Base-by-base conservation (phyloP, 208 protist genomes). In the Leishmania amazonensis region DNA sequence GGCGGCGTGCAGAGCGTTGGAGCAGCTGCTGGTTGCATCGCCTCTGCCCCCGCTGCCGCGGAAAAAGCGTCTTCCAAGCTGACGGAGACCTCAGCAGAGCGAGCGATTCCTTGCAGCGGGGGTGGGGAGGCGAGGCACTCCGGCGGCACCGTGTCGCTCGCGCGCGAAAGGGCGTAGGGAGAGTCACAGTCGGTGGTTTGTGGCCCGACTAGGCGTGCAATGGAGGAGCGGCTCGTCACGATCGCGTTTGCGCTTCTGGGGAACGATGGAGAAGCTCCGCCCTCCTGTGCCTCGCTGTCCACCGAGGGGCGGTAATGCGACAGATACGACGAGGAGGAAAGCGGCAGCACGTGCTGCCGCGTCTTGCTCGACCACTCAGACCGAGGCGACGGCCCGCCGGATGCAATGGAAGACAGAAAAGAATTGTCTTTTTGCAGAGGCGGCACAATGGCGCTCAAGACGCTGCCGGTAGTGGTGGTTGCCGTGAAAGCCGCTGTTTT, bases 331-430 rank as follows among this genome's bases (percentile, higher is more conserved):
- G 67, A 71, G 38, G 80, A 57, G 47, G 53, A 45, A 35, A 40
- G 17, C 31, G 57, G 74, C 35, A 62, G 51, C 53, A 3, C 65
- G 65, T 77, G 28, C 76, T 78, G 76, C 81, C 47, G 53, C 15
- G 76, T 78, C n/a, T 73, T 77, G 70, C 81, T 78, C 1, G 76
- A 81, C 81, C 58, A 74, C 54, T 76, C 58, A 19, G 76, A 78
- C 7, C 57, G 31, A 38, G 81, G 76, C 24, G 81, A 85, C 11
- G 76, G 71, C 45, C 11, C 74, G 40, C 76, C 76, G 17, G 81
- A 85, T 9, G 42, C 17, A 40, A 85, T 75, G 71, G 49, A 60
- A 47, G 81, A 84, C 45, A 81, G 15, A 42, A 24, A 70, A 58
- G 78, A 76, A 42, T 70, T 81, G 38, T 73, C 76, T 8, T 38